Evolutionary conservation across 176 grass and related monocot genomes (phyloP), one percentile per base, ranked within the genome.

Genomic region (Cymbopogon citratus): DNA sequence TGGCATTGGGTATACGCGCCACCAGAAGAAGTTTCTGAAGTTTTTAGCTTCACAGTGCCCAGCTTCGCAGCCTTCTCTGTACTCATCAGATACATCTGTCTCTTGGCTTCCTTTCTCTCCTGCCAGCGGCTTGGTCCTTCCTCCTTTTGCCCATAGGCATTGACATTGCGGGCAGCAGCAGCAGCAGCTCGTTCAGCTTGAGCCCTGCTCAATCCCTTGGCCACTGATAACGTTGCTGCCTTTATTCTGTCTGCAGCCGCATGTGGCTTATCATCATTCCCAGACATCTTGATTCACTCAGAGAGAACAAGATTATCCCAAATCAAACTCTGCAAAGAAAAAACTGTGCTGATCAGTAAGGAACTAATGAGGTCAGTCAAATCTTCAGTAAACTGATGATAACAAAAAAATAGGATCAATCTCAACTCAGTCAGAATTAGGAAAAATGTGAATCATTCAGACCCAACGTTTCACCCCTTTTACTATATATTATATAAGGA

Each of bases 131-230:
- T 94, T 25, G 87, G 94, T 31, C 81, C 94, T 71, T 97, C 88
- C 85, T 97, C 95, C 85, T 97, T 97, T 81, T 92, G 84, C 8
- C 86, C 90, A 84, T 94, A 92, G 19, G 95, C 90, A 89, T 97
- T 97, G 33, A 91, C 88, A 87, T 92, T 94, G 48, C 84, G 66
- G n/a, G 88, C 79, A 13, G 88, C 92, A 60, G 83, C 90, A 3
- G 92, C 28, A 4, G 92, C 88, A 26, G 88, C 84, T 16, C 84
- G 78, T 80, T 92, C 92, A 46, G 92, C 95, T 85, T 97, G 92
- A 90, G 62, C 86, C 28, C 92, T 87, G 77, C 90, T 97, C 59
- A 97, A 82, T 65, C 90, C 92, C 70, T 97, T 91, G 14, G 88
- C 92, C 61, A 88, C 92, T 33, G 90, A 81, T 27, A 94, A 70